These are phyloP conservation scores for Canna indica DNA, from an alignment of 176 grass and related monocot genomes.

Conservation along the genomic window DNA sequence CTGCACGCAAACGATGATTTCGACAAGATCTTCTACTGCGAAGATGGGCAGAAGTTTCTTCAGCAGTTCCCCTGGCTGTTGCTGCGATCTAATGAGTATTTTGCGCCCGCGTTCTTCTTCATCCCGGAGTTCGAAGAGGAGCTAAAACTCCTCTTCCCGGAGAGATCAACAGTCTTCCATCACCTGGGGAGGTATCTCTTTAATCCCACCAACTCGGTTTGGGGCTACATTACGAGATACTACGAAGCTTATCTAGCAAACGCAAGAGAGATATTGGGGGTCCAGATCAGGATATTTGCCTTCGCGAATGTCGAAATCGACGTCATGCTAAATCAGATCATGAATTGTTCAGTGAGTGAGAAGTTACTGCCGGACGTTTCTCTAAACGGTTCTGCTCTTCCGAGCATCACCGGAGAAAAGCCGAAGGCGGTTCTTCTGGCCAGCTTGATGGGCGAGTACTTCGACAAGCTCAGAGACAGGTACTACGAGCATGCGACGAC, in stretches of 20 bases:
- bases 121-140: neutral
- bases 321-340: neutral
- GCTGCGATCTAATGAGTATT: slow-evolving; percentile 7
- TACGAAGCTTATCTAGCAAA: slow-evolving; percentile 4
- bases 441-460: neutral
- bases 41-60: neutral
- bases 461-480: slow-evolving; percentile 9
- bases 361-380: neutral
- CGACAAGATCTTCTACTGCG: slow-evolving; percentile 1
- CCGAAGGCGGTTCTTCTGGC: neutral
- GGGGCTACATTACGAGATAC: slow-evolving; percentile 7
- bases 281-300: neutral
- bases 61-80: neutral
- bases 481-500: slow-evolving; percentile 5
- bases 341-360: neutral
- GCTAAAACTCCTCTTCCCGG: neutral
- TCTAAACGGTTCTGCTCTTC: neutral
- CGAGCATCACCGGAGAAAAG: neutral
- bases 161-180: slow-evolving; percentile 1
- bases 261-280: neutral
- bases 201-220: neutral
- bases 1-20: neutral
- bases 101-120: neutral
- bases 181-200: slow-evolving; percentile 5
- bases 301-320: neutral